phyloP scores from a whole-genome alignment of 768 basidiomycete species.

The Pulveroboletus sp. region DNA sequence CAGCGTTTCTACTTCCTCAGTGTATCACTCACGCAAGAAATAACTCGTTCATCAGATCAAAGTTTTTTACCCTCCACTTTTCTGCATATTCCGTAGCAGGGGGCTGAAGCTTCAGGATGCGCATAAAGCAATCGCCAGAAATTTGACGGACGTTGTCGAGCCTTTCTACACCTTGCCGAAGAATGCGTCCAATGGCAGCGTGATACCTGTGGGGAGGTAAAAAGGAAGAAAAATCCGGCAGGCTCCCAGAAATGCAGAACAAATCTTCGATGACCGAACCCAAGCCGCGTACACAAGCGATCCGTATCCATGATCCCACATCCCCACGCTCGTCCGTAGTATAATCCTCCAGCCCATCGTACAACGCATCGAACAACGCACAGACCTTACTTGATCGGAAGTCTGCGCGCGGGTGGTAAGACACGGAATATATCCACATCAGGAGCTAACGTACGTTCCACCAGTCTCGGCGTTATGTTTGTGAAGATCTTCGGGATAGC shows the following conservation, averaged over 20 bases:
- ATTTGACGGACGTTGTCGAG: conserved; percentile 86
- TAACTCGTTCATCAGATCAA: conserved; percentile 44
- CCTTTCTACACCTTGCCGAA: conserved; percentile 88
- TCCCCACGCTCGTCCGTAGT: conserved; percentile 93
- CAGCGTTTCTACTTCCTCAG: not conserved
- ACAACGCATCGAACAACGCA: conserved; percentile 49
- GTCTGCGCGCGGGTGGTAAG: conserved; percentile 34
- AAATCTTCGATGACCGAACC: conserved; percentile 49
- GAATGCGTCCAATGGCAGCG: conserved; percentile 54
- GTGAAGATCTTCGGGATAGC: conserved; percentile 45
- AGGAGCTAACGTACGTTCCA: conserved; percentile 39
- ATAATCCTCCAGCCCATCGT: conserved; percentile 84
- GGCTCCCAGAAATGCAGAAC: conserved; percentile 38
- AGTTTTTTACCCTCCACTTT: conserved; percentile 51
- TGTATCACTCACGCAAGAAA: conserved; percentile 44
- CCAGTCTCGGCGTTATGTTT: conserved; percentile 39
- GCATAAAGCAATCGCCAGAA: conserved; percentile 59
- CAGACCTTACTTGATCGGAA: conserved; percentile 43
- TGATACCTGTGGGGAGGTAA: conserved; percentile 58
- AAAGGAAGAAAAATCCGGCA: conserved; percentile 50
- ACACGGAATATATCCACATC: conserved; percentile 6
- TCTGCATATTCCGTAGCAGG: conserved; percentile 39
- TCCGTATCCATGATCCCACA: conserved; percentile 93
- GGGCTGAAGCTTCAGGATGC: conserved; percentile 43
- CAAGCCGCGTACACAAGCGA: conserved; percentile 67